Conservation (phyloP, 2,329 filamentous ascomycete species). For the Dactylellina cionopaga region DNA sequence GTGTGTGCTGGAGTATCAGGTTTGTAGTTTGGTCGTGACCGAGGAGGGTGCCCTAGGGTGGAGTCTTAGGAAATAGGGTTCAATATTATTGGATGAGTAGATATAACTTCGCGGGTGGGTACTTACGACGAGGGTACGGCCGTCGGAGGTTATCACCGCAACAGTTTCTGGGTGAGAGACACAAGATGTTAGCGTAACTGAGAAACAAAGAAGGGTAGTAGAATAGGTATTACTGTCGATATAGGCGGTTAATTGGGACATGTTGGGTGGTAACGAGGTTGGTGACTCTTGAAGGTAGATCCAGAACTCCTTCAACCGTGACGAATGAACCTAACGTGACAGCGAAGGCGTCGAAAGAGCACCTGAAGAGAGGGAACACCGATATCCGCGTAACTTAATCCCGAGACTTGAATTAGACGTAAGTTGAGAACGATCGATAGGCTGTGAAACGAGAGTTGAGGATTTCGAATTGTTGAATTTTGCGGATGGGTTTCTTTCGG, state of each 20-base stretch:
- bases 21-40: conserved; percentile 94
- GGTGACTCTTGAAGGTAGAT: not conserved
- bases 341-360: not conserved
- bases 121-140: conserved; percentile 74
- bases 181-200: not conserved
- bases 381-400: not conserved
- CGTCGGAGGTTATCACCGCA: conserved; percentile 89
- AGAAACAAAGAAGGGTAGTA: not conserved
- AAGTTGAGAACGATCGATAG: not conserved
- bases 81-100: conserved; percentile 41
- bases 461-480: too few species aligned
- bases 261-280: conserved; percentile 5
- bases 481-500: not conserved
- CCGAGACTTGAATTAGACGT: not conserved
- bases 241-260: conserved; percentile 47
- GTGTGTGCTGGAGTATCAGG: conserved; percentile 81
- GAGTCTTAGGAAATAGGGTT: conserved; percentile 49
- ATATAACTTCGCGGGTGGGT: not conserved
- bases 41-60: conserved; percentile 73
- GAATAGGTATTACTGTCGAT: conserved; percentile 30
- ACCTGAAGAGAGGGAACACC: not conserved
- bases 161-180: conserved; percentile 76
- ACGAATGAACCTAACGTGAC: not conserved
- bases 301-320: not conserved
- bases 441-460: too few species aligned